phyloP scores from a whole-genome alignment of 306 rosid species.

The Quillaja saponaria region DNA sequence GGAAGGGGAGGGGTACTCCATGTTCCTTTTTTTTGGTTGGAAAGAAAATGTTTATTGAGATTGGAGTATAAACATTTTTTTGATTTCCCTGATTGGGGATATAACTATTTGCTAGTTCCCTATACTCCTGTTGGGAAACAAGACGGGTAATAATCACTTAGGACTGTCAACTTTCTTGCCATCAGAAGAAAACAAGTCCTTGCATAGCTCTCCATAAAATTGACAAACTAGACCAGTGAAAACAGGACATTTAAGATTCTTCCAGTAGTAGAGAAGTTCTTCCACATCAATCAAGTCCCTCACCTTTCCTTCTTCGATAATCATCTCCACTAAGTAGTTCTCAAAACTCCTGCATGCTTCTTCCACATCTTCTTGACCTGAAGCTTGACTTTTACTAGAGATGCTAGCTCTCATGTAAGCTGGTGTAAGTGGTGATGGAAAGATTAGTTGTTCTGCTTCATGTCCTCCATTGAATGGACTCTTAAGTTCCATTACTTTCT shows the following conservation, averaged over 20 bases:
- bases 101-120: no score
- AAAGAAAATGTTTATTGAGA: no score
- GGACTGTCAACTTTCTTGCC: neutral
- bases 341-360: conserved; percentile 90
- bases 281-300: conserved; percentile 78
- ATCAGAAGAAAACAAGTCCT: conserved; percentile 69
- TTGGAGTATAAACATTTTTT: no score
- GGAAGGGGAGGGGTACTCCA: no score
- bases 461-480: conserved; percentile 32
- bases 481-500: conserved; percentile 25
- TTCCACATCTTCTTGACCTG: conserved; percentile 49
- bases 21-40: no score
- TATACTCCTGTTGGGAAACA: no score
- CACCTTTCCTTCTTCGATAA: conserved; percentile 81
- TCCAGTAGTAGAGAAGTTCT: conserved; percentile 87
- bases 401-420: conserved; percentile 28
- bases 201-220: conserved; percentile 92
- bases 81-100: no score
- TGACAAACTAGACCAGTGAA: conserved; percentile 73
- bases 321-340: conserved; percentile 84
- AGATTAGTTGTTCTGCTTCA: conserved; percentile 33
- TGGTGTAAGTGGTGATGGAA: conserved; percentile 57
- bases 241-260: conserved; percentile 69
- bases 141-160: no score
- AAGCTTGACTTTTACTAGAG: conserved; percentile 27